A percentile compares a stretch with the other conserved stretches of the same genome.
These are phyloP conservation scores for Pseudoscleropodium purum DNA, from an alignment of 225 moss, liverwort and hornwort genomes.

Conservation along the genomic window DNA sequence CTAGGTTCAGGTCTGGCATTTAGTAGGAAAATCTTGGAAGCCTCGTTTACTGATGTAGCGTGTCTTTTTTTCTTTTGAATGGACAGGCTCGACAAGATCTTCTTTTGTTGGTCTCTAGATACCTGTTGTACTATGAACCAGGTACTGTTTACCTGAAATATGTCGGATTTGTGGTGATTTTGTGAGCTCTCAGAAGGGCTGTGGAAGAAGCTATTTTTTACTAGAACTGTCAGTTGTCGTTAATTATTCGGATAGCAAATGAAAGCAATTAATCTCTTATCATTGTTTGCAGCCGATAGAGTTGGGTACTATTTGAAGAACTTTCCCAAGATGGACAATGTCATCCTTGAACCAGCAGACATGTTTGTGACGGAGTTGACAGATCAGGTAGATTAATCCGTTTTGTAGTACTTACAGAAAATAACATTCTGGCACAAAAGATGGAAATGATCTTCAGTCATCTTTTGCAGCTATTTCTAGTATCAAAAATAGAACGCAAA, in stretches of 20 bases:
- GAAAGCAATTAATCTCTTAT: not conserved
- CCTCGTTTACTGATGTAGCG: constrained; percentile 6
- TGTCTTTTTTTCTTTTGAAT: not conserved
- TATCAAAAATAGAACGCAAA: not conserved
- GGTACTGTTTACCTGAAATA: constrained; percentile 24
- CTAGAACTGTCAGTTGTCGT: not conserved
- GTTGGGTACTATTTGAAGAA: constrained; percentile 55
- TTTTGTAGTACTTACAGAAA: not conserved
- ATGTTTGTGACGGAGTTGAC: constrained; percentile 90
- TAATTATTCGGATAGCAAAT: not conserved
- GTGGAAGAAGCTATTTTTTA: not conserved
- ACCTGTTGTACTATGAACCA: constrained; percentile 85
- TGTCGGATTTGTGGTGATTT: not conserved
- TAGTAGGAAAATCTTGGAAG: not conserved
- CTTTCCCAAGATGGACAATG: constrained; percentile 39
- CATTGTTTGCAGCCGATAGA: constrained; percentile 37
- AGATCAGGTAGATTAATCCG: constrained; percentile 54
- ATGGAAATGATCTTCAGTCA: not conserved
- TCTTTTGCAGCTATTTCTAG: not conserved
- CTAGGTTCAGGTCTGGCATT: not conserved
- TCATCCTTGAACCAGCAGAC: constrained; percentile 57
- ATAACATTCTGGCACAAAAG: not conserved
- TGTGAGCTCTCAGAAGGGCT: not conserved
- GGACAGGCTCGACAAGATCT: constrained; percentile 76
- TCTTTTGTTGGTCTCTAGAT: constrained; percentile 76